A percentile compares a stretch with the other conserved stretches of the same genome.
Evolutionary conservation across 306 rosid species (phyloP).

Genomic region (Pyrus bretschneideri): DNA sequence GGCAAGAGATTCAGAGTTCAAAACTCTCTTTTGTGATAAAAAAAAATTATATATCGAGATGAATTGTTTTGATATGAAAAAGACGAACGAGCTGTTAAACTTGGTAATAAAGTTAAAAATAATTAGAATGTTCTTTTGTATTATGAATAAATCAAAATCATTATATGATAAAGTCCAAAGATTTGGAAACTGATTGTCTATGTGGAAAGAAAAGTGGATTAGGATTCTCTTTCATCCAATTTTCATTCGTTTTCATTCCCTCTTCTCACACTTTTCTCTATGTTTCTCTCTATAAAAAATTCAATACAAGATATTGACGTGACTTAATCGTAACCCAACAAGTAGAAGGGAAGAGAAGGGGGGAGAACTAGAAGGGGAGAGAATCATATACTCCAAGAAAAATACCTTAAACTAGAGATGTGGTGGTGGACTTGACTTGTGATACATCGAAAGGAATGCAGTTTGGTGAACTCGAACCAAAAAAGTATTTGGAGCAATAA

Average conservation of each 20-base stretch:
- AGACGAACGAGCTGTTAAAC: not conserved
- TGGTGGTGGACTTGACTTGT: not conserved
- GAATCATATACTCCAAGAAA: not conserved
- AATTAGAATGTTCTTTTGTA: not conserved
- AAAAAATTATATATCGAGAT: no score
- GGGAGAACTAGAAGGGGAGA: no score
- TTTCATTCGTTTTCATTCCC: no score
- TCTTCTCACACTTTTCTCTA: no score
- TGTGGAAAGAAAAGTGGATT: not conserved
- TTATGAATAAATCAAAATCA: not conserved
- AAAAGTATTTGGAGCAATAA: constrained; percentile 20
- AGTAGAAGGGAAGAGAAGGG: no score
- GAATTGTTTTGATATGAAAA: no score
- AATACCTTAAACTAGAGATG: not conserved
- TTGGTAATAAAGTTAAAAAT: not conserved
- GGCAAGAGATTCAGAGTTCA: no score
- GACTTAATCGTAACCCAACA: no score
- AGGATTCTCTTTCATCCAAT: no score
- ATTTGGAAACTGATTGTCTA: not conserved
- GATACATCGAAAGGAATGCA: not conserved
- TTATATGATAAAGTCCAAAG: not conserved
- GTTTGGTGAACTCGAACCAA: not conserved
- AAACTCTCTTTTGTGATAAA: no score
- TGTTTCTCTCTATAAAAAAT: no score
- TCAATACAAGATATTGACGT: no score